Base-by-base conservation (phyloP, 2,329 filamentous ascomycete species). In the Colletotrichum sp. region DNA sequence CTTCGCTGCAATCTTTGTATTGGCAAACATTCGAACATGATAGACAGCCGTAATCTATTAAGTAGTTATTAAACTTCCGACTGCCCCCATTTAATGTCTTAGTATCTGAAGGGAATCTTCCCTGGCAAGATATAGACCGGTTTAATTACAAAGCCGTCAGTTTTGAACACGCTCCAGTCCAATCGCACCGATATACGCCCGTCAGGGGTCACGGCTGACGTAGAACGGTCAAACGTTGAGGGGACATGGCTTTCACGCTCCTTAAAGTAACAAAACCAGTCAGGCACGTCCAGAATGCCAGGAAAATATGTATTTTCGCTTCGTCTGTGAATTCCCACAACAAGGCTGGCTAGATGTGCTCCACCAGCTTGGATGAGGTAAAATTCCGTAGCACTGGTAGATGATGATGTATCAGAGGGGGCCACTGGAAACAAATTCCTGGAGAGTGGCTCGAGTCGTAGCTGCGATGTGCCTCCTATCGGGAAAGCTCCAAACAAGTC, bases 1-100 rank as follows among this genome's bases (percentile, higher is more conserved):
- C 74, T 66, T 79, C 9, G 73, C 78, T 18, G 84, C 85, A 1
- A 79, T 81, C 15, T 36, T 76, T n/a, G 80, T 84, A 5, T 81
- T 86, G 13, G 61, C n/a, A 12, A 61, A 29, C 13, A 67, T 75
- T 16, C 24, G 33, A 8, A 34, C 38, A 6, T 38, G 36, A 2
- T 69, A 63, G 6, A 9, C 12, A 62, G 13, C 43, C 12, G n/a
- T 12, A 11, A 21, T 51, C 43, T 21, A 47, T 12, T 47, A 11
- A 47, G 2, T 4, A n/a, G n/a, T n/a, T 47, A 47, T n/a, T 43
- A 43, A 47, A 47, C n/a, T 11, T 38, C n/a, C 6, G 4, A 24
- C 6, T 38, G 2, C 11, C n/a, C 18, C 8, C n/a, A 1, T 47
- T 47, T 11, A 21, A 3, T 47, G 12, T 47, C 43, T 47, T 5